phyloP scores from a whole-genome alignment of 2,329 filamentous ascomycete species.

The Paraphoma chrysanthemicola region DNA sequence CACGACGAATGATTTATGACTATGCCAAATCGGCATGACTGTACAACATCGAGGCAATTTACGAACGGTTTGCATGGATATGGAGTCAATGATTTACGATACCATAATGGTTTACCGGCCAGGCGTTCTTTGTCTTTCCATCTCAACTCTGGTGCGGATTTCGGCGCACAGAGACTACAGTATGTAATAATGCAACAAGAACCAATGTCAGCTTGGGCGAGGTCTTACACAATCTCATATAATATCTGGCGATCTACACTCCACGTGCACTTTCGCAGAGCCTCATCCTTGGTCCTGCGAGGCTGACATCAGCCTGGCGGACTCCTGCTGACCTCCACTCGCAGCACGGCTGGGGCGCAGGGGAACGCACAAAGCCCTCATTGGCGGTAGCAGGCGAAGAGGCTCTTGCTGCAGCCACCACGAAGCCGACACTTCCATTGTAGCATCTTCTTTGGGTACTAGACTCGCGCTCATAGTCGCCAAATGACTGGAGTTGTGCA shows the following conservation, averaged over 20 bases:
- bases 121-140: constrained; percentile 1
- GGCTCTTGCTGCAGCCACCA: constrained; percentile 2
- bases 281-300: constrained; percentile 16
- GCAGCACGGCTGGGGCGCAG: constrained; percentile 15
- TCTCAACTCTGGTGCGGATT: constrained; percentile 8
- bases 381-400: not conserved
- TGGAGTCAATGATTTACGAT: constrained; percentile 7
- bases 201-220: not conserved
- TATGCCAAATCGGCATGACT: not conserved
- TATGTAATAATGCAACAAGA: not conserved
- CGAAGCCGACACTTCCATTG: not conserved
- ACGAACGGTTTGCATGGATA: constrained; percentile 1
- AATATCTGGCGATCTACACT: constrained; percentile 1
- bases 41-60: not conserved
- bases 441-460: not conserved
- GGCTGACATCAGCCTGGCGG: constrained; percentile 18
- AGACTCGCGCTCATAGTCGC: not conserved
- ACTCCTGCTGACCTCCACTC: constrained; percentile 19
- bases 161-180: constrained; percentile 6
- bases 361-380: not conserved
- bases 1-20: constrained; percentile 1
- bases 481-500: not conserved
- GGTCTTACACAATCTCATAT: not conserved
- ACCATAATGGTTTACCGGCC: constrained; percentile 1
- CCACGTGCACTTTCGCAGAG: constrained; percentile 17